phyloP scores from a whole-genome alignment of 768 basidiomycete species.

The Austroboletus eburneus region DNA sequence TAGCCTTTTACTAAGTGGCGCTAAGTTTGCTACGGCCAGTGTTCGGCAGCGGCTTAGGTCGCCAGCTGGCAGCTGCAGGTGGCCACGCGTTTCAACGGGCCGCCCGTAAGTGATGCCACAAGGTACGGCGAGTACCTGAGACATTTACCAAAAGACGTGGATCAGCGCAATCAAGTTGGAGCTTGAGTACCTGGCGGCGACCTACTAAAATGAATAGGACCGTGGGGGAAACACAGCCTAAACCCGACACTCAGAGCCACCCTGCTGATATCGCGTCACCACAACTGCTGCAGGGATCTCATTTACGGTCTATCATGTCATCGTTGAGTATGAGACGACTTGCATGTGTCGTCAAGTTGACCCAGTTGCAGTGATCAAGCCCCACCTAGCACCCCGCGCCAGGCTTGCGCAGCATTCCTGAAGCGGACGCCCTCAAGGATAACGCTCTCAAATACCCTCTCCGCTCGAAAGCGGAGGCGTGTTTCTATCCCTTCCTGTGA shows the following conservation, averaged over 20 bases:
- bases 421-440: constrained; percentile 37
- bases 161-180: no score
- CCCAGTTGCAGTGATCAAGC: constrained; percentile 21
- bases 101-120: no score
- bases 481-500: constrained; percentile 40
- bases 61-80: no score
- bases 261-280: not conserved
- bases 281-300: not conserved
- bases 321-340: constrained; percentile 27
- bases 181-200: no score
- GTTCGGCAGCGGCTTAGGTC: no score
- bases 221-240: not conserved
- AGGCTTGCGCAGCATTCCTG: constrained; percentile 24
- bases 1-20: no score
- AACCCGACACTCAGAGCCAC: constrained; percentile 3
- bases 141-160: no score
- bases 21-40: no score
- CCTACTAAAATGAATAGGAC: constrained; percentile 24
- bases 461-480: constrained; percentile 38
- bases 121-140: no score
- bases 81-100: no score
- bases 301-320: constrained; percentile 16
- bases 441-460: constrained; percentile 38
- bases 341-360: constrained; percentile 12
- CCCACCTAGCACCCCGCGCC: constrained; percentile 24